Conservation (phyloP, 1,284 basidiomycete genomes). For the Sporisorium scitamineum region DNA sequence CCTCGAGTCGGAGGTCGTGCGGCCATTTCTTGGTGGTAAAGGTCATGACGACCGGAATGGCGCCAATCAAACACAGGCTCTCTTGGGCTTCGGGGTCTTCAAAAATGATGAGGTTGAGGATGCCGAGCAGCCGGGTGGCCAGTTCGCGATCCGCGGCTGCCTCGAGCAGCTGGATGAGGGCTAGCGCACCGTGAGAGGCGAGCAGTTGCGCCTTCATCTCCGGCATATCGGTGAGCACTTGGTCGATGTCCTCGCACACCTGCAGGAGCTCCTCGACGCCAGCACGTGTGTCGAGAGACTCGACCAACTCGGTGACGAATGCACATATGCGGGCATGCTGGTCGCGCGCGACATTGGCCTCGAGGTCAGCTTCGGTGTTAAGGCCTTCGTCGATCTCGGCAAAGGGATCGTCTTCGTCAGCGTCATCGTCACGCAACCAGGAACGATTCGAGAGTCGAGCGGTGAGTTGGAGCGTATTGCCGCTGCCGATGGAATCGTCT, state of each 20-base stretch:
- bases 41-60: constrained; percentile 71
- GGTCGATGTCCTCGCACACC: constrained; percentile 87
- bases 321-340: constrained; percentile 80
- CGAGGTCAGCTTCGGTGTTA: constrained; percentile 58
- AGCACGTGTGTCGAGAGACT: constrained; percentile 82
- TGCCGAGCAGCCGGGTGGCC: constrained; percentile 83
- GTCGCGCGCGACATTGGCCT: constrained; percentile 63
- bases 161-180: constrained; percentile 91
- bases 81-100: constrained; percentile 87
- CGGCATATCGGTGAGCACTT: constrained; percentile 82
- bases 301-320: constrained; percentile 84
- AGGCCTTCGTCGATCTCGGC: constrained; percentile 62
- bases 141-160: constrained; percentile 83
- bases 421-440: constrained; percentile 57
- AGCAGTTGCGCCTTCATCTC: constrained; percentile 91
- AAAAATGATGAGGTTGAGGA: constrained; percentile 89
- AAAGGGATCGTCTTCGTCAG: constrained; percentile 60
- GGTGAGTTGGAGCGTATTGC: constrained; percentile 52
- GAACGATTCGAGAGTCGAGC: constrained; percentile 58
- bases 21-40: constrained; percentile 95
- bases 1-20: constrained; percentile 91
- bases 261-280: constrained; percentile 83
- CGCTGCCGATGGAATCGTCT: constrained; percentile 34
- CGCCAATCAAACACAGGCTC: constrained; percentile 90
- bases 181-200: constrained; percentile 91